Percentiles rank a stretch among this genome's conserved stretches.
phyloP scores from a whole-genome alignment of 2,329 filamentous ascomycete species.

The Elsinoe ampelina region DNA sequence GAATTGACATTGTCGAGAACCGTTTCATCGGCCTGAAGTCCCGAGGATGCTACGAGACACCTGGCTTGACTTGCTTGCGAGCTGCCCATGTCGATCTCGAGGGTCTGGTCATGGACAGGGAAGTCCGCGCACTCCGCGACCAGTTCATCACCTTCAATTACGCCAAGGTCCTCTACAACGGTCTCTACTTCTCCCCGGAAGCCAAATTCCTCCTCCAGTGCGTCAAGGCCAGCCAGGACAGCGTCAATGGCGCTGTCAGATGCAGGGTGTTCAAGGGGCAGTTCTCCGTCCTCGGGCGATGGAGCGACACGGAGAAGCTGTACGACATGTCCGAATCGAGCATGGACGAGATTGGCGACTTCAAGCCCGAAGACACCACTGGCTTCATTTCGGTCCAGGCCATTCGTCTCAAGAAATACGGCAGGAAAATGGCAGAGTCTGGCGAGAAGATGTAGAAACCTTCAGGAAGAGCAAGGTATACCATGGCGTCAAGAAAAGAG shows the following conservation, averaged over 20 bases:
- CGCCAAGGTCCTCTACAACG: constrained; percentile 51
- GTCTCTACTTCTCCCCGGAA: constrained; percentile 61
- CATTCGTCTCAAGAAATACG: constrained; percentile 43
- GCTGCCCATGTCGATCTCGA: constrained; percentile 53
- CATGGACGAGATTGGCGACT: constrained; percentile 64
- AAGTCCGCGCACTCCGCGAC: constrained; percentile 60
- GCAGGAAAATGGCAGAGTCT: constrained; percentile 30
- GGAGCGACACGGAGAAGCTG: constrained; percentile 57
- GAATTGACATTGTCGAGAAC: constrained; percentile 78
- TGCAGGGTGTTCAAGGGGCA: constrained; percentile 59
- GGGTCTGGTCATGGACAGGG: constrained; percentile 58
- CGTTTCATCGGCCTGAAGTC: constrained; percentile 72
- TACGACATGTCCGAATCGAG: constrained; percentile 56
- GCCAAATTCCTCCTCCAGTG: constrained; percentile 61
- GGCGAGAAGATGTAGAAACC: constrained; percentile 26
- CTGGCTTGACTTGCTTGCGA: constrained; percentile 48
- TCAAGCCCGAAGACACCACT: constrained; percentile 56
- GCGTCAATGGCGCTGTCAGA: constrained; percentile 53
- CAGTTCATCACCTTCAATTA: constrained; percentile 60
- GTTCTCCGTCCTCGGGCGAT: constrained; percentile 51
- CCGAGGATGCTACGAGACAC: constrained; percentile 70
- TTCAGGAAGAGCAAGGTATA: not conserved
- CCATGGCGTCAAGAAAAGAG: constrained; percentile 2
- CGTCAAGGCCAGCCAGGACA: constrained; percentile 51
- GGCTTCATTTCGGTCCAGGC: constrained; percentile 63